phyloP scores from a whole-genome alignment of 345 rosid species.

The Eucalyptus sp. region DNA sequence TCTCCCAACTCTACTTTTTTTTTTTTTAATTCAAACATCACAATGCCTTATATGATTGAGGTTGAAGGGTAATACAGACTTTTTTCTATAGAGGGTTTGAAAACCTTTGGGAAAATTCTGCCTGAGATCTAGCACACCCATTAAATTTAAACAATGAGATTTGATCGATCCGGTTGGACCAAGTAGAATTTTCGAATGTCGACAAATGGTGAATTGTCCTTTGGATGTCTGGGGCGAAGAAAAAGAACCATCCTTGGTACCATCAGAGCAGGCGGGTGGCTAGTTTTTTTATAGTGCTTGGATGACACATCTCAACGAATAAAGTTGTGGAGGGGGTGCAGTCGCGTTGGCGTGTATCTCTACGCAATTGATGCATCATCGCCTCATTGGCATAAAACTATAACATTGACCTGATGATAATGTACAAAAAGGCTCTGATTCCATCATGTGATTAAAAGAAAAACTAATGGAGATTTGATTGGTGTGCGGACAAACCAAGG shows the following conservation, averaged over 20 bases:
- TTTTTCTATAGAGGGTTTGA: background rate
- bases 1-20: background rate
- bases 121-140: background rate
- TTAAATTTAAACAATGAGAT: background rate
- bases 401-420: background rate
- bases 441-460: background rate
- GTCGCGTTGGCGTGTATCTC: background rate
- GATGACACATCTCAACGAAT: background rate
- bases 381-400: background rate
- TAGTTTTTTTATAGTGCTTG: background rate
- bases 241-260: background rate
- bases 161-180: background rate
- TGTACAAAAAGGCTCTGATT: background rate
- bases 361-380: background rate
- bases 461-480: background rate
- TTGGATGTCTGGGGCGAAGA: no score
- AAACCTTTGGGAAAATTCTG: background rate
- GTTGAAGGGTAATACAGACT: background rate
- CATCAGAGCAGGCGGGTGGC: background rate
- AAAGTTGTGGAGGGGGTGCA: background rate
- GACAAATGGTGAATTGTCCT: background rate
- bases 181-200: background rate
- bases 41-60: background rate
- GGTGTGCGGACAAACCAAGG: background rate
- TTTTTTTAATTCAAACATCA: background rate